Evolutionary conservation across 2,329 filamentous ascomycete genomes (phyloP), one percentile per base, ranked within the genome.

Genomic region (Escovopsis sp.): DNA sequence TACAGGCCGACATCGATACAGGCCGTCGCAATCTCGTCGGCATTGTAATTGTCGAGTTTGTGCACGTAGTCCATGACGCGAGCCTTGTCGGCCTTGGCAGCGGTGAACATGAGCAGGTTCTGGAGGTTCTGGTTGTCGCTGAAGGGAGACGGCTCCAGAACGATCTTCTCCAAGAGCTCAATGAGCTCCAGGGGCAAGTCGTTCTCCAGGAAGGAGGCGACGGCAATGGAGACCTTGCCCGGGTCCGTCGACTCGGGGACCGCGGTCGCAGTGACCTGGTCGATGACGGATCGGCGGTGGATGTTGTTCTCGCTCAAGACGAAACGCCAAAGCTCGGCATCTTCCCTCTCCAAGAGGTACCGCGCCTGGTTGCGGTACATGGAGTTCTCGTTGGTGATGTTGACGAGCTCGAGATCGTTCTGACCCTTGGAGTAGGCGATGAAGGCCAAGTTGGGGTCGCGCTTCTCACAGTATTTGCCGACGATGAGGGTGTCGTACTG

Each of bases 281-380:
- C 91, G 42, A 98, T 81, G 30, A 98, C 77, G 19, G 88, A 93
- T 45, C 91, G 81, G 36, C 91, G 83, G 60, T 96, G 86, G 48
- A 94, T 77, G 65, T 98, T 98, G 73, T 95, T 96, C 54, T 86
- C 80, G 61, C 83, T 94, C 32, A 98, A 73, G 12, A 96, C 91
- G 58, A 95, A 98, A 41, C 74, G 72, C 93, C 93, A 98, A 39
- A 98, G 78, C 61, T 98, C 91, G 3, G 70, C 62, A 56, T 98
- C 91, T 33, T 85, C 82, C 51, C 91, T 82, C 55, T 95, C 88
- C 41, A 98, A 70, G 23, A 98, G 73, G 63, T 98, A 98, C 33
- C 91, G 82, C 45, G 88, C 89, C 64, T 98, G 91, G n/a, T 85
- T 85, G 55, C 88, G 83, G 74, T 94, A 98, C 91, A 98, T 98